Evolutionary conservation across 2,329 filamentous ascomycete species (phyloP).

Genomic region (Fusarium sp.): DNA sequence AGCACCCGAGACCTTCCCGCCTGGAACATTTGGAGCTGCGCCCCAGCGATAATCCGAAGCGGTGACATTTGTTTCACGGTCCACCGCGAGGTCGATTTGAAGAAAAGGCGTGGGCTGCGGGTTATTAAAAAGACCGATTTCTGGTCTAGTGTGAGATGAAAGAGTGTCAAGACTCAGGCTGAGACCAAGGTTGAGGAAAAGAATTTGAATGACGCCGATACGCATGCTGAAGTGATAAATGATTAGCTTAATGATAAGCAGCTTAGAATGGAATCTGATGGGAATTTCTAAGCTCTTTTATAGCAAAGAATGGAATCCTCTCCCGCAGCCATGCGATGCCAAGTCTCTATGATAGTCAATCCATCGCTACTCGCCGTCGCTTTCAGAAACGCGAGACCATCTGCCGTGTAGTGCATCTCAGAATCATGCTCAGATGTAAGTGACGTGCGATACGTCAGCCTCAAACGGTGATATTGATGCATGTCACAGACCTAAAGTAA

Average conservation of each 20-base stretch:
- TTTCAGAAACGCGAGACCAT: not conserved
- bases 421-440: no score
- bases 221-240: not conserved
- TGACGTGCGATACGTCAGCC: no score
- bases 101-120: not conserved
- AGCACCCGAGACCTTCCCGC: not conserved
- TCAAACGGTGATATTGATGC: no score
- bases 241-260: not conserved
- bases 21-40: not conserved
- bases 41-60: conserved; percentile 3
- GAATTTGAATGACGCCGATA: not conserved
- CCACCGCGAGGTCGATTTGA: not conserved
- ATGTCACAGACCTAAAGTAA: not conserved
- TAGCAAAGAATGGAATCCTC: not conserved
- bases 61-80: conserved; percentile 9
- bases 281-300: not conserved
- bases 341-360: not conserved
- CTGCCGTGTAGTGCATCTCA: not conserved
- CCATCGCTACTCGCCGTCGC: not conserved
- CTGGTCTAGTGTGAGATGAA: not conserved
- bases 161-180: not conserved
- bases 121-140: not conserved
- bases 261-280: not conserved
- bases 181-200: not conserved
- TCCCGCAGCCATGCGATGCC: not conserved